Conservation (phyloP, 2,329 filamentous ascomycete species). For the Hypoxylon sp. region DNA sequence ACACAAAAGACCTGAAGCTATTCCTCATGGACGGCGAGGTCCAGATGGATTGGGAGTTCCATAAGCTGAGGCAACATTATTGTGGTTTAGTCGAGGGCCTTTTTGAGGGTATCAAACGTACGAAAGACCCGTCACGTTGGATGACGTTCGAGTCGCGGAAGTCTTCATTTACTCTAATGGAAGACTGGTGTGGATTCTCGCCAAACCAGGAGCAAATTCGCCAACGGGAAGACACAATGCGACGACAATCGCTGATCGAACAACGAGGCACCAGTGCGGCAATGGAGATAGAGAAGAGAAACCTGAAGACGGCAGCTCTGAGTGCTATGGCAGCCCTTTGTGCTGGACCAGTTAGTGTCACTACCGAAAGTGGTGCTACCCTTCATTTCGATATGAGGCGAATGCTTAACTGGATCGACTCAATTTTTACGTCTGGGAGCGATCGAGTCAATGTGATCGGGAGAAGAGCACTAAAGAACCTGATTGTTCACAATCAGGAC, state of each 20-base stretch:
- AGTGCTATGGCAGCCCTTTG: slow-evolving; percentile 97
- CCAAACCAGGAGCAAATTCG: slow-evolving; percentile 88
- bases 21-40: slow-evolving; percentile 96
- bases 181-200: slow-evolving; percentile 98
- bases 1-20: slow-evolving; percentile 91
- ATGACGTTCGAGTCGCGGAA: slow-evolving; percentile 98
- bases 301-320: slow-evolving; percentile 88
- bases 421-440: slow-evolving; percentile 92
- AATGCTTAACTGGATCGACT: slow-evolving; percentile 95
- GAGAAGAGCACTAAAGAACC: slow-evolving; percentile 86
- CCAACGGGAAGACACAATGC: slow-evolving; percentile 87
- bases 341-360: slow-evolving; percentile 86
- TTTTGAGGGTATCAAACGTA: slow-evolving; percentile 90
- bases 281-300: slow-evolving; percentile 97
- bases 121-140: slow-evolving; percentile 89
- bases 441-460: slow-evolving; percentile 94
- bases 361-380: slow-evolving; percentile 87
- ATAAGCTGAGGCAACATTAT: slow-evolving; percentile 91
- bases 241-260: slow-evolving; percentile 84
- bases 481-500: slow-evolving; percentile 91
- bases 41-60: slow-evolving; percentile 94
- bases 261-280: slow-evolving; percentile 85
- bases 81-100: slow-evolving; percentile 94
- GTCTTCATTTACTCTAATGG: slow-evolving; percentile 96
- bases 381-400: slow-evolving; percentile 93